These are phyloP conservation scores for Lyophyllum atratum DNA, from an alignment of 768 basidiomycete genomes.

Conservation along the genomic window DNA sequence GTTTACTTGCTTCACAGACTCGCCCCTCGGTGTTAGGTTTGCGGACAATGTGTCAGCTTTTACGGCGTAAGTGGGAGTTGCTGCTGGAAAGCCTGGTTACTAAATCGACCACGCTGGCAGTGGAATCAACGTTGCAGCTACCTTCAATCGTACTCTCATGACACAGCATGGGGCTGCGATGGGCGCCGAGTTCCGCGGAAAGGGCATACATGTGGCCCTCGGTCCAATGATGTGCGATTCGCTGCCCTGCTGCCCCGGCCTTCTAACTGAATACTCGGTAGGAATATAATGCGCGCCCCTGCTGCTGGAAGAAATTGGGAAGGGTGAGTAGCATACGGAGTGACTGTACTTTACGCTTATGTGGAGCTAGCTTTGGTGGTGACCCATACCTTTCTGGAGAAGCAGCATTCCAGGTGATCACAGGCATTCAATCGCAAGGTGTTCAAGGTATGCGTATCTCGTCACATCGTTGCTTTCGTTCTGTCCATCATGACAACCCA, in stretches of 20 bases:
- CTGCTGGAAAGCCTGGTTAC: not conserved
- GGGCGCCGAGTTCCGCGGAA: constrained; percentile 60
- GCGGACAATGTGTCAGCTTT: constrained; percentile 51
- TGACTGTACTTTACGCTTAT: not conserved
- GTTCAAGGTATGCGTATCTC: constrained; percentile 40
- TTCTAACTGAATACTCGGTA: constrained; percentile 15
- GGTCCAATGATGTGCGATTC: constrained; percentile 49
- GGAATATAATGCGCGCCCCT: constrained; percentile 47
- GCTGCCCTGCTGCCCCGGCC: not conserved
- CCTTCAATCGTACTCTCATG: constrained; percentile 58
- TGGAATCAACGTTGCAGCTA: constrained; percentile 53
- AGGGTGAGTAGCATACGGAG: constrained; percentile 31
- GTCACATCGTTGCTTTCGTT: not conserved
- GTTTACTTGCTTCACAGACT: constrained; percentile 27
- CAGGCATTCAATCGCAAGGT: constrained; percentile 53
- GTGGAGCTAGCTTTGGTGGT: constrained; percentile 40
- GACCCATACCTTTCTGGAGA: constrained; percentile 58
- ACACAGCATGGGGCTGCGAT: constrained; percentile 55
- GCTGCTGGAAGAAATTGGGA: constrained; percentile 56
- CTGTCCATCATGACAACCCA: not conserved
- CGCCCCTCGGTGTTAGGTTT: constrained; percentile 51
- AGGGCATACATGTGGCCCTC: constrained; percentile 58
- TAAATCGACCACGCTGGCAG: constrained; percentile 22
- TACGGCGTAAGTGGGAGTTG: constrained; percentile 40
- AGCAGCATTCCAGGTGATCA: constrained; percentile 54